Percentiles rank a stretch among this genome's conserved stretches.
phyloP scores from a whole-genome alignment of 768 basidiomycete species.

The Termitomyces sp. region DNA sequence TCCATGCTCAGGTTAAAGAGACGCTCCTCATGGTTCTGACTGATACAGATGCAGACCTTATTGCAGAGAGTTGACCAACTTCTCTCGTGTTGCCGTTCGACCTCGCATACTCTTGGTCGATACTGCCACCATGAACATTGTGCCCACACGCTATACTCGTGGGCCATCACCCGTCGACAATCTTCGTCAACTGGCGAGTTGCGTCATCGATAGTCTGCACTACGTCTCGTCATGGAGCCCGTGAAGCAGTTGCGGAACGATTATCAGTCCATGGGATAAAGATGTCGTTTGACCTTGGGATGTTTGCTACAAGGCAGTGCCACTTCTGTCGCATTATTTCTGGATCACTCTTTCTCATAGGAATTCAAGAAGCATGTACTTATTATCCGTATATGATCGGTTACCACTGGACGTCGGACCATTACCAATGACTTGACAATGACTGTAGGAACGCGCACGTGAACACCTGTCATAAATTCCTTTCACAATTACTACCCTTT shows the following conservation, averaged over 20 bases:
- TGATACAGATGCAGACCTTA: constrained; percentile 36
- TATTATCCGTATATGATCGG: background rate
- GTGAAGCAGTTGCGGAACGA: background rate
- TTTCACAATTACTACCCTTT: background rate
- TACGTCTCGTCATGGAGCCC: background rate
- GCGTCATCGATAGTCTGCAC: background rate
- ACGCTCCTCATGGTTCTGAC: constrained; percentile 52
- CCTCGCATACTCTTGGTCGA: background rate
- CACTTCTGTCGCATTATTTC: background rate
- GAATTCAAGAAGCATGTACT: background rate
- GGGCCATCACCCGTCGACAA: background rate
- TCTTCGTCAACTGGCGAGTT: background rate
- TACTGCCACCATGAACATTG: background rate
- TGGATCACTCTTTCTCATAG: background rate
- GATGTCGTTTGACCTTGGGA: background rate
- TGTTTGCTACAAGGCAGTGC: background rate
- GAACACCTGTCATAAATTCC: background rate
- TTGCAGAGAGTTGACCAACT: constrained; percentile 5
- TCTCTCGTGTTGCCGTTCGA: constrained; percentile 22
- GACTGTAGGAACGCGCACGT: background rate
- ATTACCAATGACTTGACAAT: no score
- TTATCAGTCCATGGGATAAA: background rate
- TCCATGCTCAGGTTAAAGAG: constrained; percentile 58
- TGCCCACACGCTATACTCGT: background rate
- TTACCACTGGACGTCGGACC: background rate